Evolutionary conservation across 2,329 filamentous ascomycete genomes (phyloP).

Genomic region (Cercospora sp.): DNA sequence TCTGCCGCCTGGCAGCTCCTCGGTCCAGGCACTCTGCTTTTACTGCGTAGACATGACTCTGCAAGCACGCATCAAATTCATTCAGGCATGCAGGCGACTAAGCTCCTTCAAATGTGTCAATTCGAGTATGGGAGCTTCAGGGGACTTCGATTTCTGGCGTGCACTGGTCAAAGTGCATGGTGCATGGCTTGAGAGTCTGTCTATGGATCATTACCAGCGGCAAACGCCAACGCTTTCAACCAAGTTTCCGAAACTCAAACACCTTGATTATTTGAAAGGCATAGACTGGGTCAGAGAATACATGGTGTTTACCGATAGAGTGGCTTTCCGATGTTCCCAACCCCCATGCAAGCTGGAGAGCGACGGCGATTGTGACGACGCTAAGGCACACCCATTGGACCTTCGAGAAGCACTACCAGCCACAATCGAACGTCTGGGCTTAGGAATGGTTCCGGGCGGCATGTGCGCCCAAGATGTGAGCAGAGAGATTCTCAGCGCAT

Average conservation of each 20-base stretch:
- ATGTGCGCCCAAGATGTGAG: background rate
- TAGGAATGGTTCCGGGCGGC: background rate
- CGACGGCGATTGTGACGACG: too few species aligned
- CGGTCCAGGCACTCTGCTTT: conserved; percentile 18
- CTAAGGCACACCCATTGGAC: too few species aligned
- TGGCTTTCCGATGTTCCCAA: too few species aligned
- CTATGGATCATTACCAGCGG: background rate
- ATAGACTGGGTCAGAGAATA: too few species aligned
- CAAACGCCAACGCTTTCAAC: background rate
- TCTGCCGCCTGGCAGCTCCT: conserved; percentile 12
- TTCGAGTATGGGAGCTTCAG: background rate
- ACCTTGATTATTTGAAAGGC: background rate
- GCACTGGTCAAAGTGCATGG: background rate
- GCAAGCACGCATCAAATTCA: conserved; percentile 10
- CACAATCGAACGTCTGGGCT: background rate
- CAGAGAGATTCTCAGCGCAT: conserved; percentile 26
- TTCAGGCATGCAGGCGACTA: conserved; percentile 11
- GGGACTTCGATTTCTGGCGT: conserved; percentile 3
- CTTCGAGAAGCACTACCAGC: background rate
- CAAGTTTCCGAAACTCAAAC: conserved; percentile 1
- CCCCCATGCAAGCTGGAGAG: too few species aligned
- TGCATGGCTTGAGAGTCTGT: conserved; percentile 5
- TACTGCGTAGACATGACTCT: conserved; percentile 9
- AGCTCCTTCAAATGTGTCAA: background rate
- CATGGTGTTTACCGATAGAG: too few species aligned